Percentiles rank a stretch among this genome's conserved stretches.
Evolutionary conservation across 495 filamentous ascomycete species (phyloP).

Genomic region (Trichoderma virens): DNA sequence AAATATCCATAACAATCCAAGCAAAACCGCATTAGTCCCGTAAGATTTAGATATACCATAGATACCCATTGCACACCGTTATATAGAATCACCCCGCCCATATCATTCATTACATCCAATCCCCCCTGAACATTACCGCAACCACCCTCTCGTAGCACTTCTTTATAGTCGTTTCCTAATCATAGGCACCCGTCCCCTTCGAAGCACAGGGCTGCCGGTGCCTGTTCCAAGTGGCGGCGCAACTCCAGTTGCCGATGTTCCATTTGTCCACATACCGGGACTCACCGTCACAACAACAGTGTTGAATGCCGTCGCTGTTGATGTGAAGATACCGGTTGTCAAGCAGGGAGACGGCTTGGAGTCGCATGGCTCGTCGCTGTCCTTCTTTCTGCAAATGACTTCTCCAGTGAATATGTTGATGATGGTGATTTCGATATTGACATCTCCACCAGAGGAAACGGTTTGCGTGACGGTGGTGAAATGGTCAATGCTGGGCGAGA

Average conservation of each 20-base stretch:
- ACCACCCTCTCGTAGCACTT: not conserved
- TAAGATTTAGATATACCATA: no score
- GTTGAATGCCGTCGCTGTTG: conserved; percentile 3
- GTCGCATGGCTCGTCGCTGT: not conserved
- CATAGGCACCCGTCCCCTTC: not conserved
- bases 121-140: not conserved
- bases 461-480: conserved; percentile 7
- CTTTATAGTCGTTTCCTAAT: not conserved
- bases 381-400: not conserved
- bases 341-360: not conserved
- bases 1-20: no score
- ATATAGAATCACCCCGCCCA: no score
- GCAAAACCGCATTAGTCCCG: no score
- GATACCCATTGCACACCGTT: no score
- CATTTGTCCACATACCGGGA: not conserved
- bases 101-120: not conserved
- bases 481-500: not conserved
- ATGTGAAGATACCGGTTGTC: not conserved
- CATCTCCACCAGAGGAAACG: not conserved
- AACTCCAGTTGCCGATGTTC: not conserved
- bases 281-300: conserved; percentile 1
- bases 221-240: not conserved
- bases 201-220: not conserved
- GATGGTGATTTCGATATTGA: conserved; percentile 9
- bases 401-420: conserved; percentile 10